phyloP scores from a whole-genome alignment of 148 eudicot species.

The Silene latifolia region DNA sequence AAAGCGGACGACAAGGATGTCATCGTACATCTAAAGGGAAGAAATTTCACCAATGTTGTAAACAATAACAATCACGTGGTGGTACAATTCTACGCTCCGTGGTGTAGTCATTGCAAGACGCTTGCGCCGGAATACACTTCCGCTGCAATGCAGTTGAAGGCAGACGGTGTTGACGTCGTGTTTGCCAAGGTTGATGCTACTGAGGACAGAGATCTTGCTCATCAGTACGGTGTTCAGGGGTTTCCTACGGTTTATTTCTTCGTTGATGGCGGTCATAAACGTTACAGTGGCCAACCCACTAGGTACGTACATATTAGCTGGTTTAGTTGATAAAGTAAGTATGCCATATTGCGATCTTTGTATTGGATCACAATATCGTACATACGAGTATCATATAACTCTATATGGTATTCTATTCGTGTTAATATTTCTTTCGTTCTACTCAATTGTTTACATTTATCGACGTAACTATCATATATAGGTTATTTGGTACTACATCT shows the following conservation, averaged over 20 bases:
- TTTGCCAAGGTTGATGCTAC: constrained; percentile 90
- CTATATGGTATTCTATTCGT: no score
- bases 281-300: constrained; percentile 64
- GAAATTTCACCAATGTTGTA: constrained; percentile 61
- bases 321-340: no score
- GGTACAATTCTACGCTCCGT: constrained; percentile 97
- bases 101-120: constrained; percentile 82
- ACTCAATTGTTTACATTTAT: no score
- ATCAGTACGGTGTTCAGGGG: constrained; percentile 72
- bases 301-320: constrained; percentile 36
- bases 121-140: constrained; percentile 93
- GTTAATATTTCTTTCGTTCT: no score
- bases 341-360: no score
- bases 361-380: no score
- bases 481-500: no score
- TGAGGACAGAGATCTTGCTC: constrained; percentile 69
- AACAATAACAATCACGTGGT: constrained; percentile 65
- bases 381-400: no score
- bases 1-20: constrained; percentile 72
- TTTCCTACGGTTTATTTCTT: constrained; percentile 84
- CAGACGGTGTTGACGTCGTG: constrained; percentile 44
- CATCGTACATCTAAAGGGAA: constrained; percentile 54
- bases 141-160: constrained; percentile 76
- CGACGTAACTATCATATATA: no score
- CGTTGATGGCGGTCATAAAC: constrained; percentile 73